Conservation (phyloP, 352 stramenopile genomes). For the Phytophthora hibernalis region DNA sequence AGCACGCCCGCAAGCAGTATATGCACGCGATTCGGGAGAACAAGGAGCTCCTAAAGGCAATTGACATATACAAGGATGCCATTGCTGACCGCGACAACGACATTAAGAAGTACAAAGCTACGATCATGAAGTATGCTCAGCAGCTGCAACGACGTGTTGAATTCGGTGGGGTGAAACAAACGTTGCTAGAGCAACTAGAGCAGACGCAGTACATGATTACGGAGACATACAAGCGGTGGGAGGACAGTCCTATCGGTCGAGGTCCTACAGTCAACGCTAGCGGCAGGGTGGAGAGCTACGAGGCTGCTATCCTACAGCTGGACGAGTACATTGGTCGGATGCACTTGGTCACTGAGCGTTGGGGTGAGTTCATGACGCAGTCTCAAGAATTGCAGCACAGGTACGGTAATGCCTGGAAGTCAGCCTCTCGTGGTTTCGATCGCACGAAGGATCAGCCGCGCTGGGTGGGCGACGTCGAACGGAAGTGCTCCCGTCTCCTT, state of each 20-base stretch:
- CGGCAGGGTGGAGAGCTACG: slow-evolving; percentile 25
- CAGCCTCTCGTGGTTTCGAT: slow-evolving; percentile 38
- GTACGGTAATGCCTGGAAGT: slow-evolving; percentile 55
- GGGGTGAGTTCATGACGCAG: slow-evolving; percentile 62
- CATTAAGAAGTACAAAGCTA: slow-evolving; percentile 68
- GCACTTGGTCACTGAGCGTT: slow-evolving; percentile 61
- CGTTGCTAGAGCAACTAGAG: slow-evolving; percentile 73
- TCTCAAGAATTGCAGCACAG: slow-evolving; percentile 59
- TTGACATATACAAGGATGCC: slow-evolving; percentile 71
- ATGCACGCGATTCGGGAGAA: slow-evolving; percentile 64
- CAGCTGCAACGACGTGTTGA: slow-evolving; percentile 60
- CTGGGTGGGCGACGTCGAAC: slow-evolving; percentile 69
- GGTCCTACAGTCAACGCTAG: slow-evolving; percentile 14
- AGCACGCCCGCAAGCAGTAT: slow-evolving; percentile 70
- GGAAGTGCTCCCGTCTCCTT: slow-evolving; percentile 59
- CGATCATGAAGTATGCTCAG: slow-evolving; percentile 56
- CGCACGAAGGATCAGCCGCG: slow-evolving; percentile 40
- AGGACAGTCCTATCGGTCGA: slow-evolving; percentile 55
- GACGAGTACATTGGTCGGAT: slow-evolving; percentile 67
- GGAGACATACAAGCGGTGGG: slow-evolving; percentile 78
- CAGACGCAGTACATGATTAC: slow-evolving; percentile 84
- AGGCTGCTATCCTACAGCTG: slow-evolving; percentile 48
- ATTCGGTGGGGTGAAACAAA: slow-evolving; percentile 77
- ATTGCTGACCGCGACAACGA: slow-evolving; percentile 70
- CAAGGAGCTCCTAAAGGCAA: slow-evolving; percentile 66